Evolutionary conservation across 257 asterid genomes (phyloP).

Genomic region (Solanum rostratum): DNA sequence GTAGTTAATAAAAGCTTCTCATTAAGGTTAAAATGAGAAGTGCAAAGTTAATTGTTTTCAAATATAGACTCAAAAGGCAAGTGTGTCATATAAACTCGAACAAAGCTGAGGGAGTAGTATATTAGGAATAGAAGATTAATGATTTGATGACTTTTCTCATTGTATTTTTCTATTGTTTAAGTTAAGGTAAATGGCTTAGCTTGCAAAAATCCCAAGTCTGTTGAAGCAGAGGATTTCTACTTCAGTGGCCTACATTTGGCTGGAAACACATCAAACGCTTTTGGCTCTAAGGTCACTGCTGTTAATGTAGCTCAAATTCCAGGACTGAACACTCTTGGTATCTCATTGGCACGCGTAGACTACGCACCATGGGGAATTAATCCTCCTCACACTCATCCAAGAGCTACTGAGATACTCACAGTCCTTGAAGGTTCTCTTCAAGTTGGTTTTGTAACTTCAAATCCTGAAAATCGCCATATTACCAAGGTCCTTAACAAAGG

Average conservation of each 20-base stretch:
- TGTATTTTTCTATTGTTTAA: neutral
- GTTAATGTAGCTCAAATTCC: conserved; percentile 2
- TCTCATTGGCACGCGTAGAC: conserved; percentile 8
- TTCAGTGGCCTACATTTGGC: conserved; percentile 22
- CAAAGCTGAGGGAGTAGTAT: neutral
- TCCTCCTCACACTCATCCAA: neutral
- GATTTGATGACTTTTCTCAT: neutral
- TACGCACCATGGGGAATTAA: conserved; percentile 1
- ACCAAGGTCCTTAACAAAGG: neutral
- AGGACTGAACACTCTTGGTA: conserved; percentile 14
- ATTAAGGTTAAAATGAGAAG: neutral
- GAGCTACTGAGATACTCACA: neutral
- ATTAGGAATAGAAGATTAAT: neutral
- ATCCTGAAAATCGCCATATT: neutral
- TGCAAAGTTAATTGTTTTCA: fast-evolving
- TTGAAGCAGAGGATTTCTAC: neutral
- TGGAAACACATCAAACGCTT: conserved; percentile 20
- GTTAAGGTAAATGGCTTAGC: neutral
- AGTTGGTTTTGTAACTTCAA: neutral
- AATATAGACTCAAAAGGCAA: neutral
- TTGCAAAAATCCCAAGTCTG: neutral
- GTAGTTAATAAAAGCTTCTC: neutral
- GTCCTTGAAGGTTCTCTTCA: neutral
- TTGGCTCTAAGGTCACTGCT: conserved; percentile 5
- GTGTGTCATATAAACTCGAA: neutral